phyloP scores from a whole-genome alignment of 257 asterid genomes.

The Linaria vulgaris region DNA sequence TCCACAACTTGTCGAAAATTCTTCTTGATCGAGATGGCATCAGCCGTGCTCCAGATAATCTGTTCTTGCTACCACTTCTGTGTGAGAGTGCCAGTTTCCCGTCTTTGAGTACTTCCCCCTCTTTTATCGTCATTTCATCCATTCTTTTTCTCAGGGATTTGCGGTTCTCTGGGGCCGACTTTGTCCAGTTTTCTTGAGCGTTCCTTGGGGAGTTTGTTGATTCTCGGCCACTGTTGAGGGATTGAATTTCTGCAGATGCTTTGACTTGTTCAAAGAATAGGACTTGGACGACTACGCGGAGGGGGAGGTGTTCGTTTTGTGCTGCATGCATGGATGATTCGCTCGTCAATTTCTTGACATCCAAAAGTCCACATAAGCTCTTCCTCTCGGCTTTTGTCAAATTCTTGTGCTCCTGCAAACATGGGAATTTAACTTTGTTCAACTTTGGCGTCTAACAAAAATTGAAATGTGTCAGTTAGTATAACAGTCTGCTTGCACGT shows the following conservation, averaged over 20 bases:
- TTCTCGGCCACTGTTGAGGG: conserved; percentile 31
- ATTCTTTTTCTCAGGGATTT: conserved; percentile 47
- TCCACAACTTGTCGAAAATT: conserved; percentile 77
- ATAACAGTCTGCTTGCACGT: too few relatives aligned
- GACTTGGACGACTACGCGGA: conserved; percentile 80
- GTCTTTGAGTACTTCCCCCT: conserved; percentile 35
- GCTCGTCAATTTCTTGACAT: conserved; percentile 61
- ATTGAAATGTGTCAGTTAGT: too few relatives aligned
- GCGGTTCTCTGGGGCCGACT: conserved; percentile 35
- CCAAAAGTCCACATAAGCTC: conserved; percentile 69
- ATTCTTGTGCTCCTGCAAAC: conserved; percentile 55
- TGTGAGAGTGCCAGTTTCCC: conserved; percentile 36
- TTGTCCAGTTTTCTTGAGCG: conserved; percentile 44
- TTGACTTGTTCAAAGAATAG: conserved; percentile 74
- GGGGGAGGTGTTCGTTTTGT: conserved; percentile 83
- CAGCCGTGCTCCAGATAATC: conserved; percentile 55
- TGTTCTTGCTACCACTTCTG: conserved; percentile 48
- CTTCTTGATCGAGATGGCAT: conserved; percentile 88
- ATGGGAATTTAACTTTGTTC: background rate
- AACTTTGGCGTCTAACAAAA: background rate
- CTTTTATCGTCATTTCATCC: conserved; percentile 56
- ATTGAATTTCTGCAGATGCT: conserved; percentile 46
- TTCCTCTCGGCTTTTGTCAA: conserved; percentile 72
- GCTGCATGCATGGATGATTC: conserved; percentile 88
- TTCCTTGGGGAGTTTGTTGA: conserved; percentile 31